Evolutionary conservation across 2,329 filamentous ascomycete genomes (phyloP).

Genomic region (Coleophoma cylindrospora): DNA sequence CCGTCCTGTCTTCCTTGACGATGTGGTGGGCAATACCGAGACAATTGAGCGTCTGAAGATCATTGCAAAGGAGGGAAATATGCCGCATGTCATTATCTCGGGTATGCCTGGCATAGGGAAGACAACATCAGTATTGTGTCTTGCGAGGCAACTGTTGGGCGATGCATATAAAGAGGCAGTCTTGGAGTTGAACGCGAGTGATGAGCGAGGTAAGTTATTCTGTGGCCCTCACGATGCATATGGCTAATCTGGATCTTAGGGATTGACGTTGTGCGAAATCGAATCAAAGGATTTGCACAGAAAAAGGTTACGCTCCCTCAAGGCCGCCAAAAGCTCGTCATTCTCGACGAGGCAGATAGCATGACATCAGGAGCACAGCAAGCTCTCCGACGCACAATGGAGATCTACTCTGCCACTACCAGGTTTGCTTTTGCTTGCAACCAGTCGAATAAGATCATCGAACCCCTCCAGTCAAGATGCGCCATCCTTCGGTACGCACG

Average conservation of each 20-base stretch:
- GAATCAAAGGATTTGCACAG: conserved; percentile 97
- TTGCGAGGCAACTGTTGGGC: conserved; percentile 86
- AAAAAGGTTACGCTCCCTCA: conserved; percentile 95
- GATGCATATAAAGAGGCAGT: conserved; percentile 97
- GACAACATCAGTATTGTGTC: conserved; percentile 90
- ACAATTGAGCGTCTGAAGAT: conserved; percentile 97
- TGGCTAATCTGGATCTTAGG: conserved; percentile 38
- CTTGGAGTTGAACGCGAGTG: conserved; percentile 90
- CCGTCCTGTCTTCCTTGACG: conserved; percentile 87
- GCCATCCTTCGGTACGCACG: conserved; percentile 92
- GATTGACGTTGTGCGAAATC: conserved; percentile 94
- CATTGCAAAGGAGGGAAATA: conserved; percentile 97
- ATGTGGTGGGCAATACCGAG: conserved; percentile 96
- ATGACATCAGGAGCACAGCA: conserved; percentile 98
- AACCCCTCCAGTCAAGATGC: conserved; percentile 94
- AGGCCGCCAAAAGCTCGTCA: conserved; percentile 92
- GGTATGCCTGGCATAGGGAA: conserved; percentile 99
- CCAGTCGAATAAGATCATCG: conserved; percentile 98
- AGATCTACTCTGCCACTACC: conserved; percentile 95
- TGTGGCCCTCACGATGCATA: neutral
- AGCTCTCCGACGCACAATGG: conserved; percentile 92
- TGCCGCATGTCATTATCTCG: conserved; percentile 99
- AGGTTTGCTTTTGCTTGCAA: conserved; percentile 98
- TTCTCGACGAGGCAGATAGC: conserved; percentile 95
- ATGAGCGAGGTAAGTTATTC: conserved; percentile 67